Evolutionary conservation across 164 flowering plant genomes (phyloP), one percentile per base, ranked within the genome.

Genomic region (Aristolochia fimbriata): DNA sequence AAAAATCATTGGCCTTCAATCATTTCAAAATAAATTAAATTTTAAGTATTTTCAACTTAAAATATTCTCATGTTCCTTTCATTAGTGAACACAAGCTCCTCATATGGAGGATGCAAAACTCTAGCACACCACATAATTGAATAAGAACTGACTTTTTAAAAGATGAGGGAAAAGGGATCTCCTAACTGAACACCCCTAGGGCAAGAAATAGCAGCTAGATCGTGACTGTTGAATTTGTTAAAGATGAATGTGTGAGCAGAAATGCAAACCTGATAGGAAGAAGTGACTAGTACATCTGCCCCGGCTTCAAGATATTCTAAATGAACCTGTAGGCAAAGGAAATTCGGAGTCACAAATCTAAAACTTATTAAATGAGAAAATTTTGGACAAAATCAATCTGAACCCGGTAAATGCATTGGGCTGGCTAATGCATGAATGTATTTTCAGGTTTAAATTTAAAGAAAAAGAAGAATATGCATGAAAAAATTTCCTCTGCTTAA

Each of bases 281-380:
- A 65, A 65, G 68, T 58, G 16, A 65, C 62, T 57, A 59, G 15
- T 41, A 65, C 25, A 58, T 65, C 62, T 19, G 68, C 68, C 52
- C 68, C 68, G 5, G 68, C 68, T 57, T 62, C 68, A 2, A 65
- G 68, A 65, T 58, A 65, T 45, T 65, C 68, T 57, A 59, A 51
- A 45, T 58, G 68, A 58, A 65, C 68, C 68, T 65, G 31, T 51
- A 48, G 13, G 31, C 50, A 54, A 51, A 23, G 6, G 8, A 13
- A 47, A 15, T 58, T 15, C 15, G 56, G 22, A 43, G 45, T 27
- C 19, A 50, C 45, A 15, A 12, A 48, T 47, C 54, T 24, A 21
- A n/a, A 25, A 45, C 47, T 60, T 24, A 15, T 5, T n/a, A 14
- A 41, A 6, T 14, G 16, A 15, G 17, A 20, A 50, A 41, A 2